These are phyloP conservation scores for Trichoderma oligosporum DNA, from an alignment of 2,329 filamentous ascomycete genomes.

Conservation along the genomic window DNA sequence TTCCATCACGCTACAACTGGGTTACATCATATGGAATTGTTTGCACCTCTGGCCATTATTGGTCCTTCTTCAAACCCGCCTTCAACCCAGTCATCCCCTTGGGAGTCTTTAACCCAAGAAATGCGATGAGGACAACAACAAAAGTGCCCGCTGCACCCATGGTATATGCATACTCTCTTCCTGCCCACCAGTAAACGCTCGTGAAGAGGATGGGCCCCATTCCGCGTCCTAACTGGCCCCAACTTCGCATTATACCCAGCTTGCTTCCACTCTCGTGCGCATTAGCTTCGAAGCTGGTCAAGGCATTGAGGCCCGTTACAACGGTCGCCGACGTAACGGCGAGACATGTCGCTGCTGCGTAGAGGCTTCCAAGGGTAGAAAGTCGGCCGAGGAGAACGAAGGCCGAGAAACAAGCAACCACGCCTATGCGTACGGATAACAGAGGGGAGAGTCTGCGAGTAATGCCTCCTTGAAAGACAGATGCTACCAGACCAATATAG, in stretches of 20 bases:
- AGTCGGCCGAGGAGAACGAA: conserved; percentile 76
- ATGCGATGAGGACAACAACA: conserved; percentile 66
- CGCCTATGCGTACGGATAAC: conserved; percentile 72
- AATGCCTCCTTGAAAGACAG: conserved; percentile 87
- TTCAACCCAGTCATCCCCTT: conserved; percentile 24
- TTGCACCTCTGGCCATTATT: too few species aligned
- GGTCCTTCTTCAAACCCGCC: conserved; percentile 23
- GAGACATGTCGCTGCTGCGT: conserved; percentile 75
- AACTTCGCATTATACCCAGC: conserved; percentile 74
- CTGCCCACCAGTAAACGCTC: conserved; percentile 97
- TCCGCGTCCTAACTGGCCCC: conserved; percentile 84
- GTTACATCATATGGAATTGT: too few species aligned
- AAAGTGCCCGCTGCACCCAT: conserved; percentile 78
- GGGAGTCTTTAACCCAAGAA: conserved; percentile 68
- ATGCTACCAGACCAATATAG: conserved; percentile 86
- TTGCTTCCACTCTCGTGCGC: conserved; percentile 80
- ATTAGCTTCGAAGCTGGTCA: conserved; percentile 84
- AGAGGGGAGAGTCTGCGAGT: conserved; percentile 81
- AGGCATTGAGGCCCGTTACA: conserved; percentile 85
- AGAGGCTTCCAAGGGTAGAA: conserved; percentile 65
- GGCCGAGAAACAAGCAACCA: conserved; percentile 70
- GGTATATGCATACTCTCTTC: conserved; percentile 77
- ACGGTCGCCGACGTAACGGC: conserved; percentile 92
- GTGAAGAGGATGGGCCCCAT: conserved; percentile 88
- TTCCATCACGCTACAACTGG: background rate